A percentile compares a stretch with the other conserved stretches of the same genome.
These are phyloP conservation scores for Sugiyamaella mastotermitis DNA, from an alignment of 805 yeast species.

Conservation along the genomic window DNA sequence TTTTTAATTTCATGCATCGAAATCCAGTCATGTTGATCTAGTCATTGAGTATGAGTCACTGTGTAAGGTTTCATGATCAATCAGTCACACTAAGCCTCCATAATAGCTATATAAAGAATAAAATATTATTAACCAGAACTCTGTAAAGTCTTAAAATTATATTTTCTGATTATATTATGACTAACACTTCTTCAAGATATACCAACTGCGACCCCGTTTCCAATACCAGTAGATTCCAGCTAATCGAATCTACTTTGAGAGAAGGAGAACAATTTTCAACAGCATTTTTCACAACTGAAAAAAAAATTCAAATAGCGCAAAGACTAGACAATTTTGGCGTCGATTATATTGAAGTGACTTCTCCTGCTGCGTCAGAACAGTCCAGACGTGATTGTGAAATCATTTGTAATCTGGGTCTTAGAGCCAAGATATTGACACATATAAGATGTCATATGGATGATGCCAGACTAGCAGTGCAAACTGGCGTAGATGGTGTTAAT, in stretches of 20 bases:
- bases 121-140: too few species aligned
- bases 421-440: conserved; percentile 92
- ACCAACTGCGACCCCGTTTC: conserved; percentile 85
- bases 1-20: too few species aligned
- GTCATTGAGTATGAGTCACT: too few species aligned
- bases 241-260: conserved; percentile 92
- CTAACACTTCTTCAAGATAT: too few species aligned
- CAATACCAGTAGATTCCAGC: conserved; percentile 80
- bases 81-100: too few species aligned
- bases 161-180: too few species aligned
- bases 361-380: conserved; percentile 97
- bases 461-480: conserved; percentile 92
- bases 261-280: conserved; percentile 99
- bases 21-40: too few species aligned
- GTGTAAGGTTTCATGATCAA: too few species aligned
- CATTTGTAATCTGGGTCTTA: conserved; percentile 92
- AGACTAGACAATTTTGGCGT: conserved; percentile 97
- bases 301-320: conserved; percentile 93
- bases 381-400: conserved; percentile 93
- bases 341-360: conserved; percentile 94
- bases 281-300: conserved; percentile 90
- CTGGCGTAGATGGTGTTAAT: conserved; percentile 99
- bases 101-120: too few species aligned
- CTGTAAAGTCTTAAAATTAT: too few species aligned
- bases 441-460: conserved; percentile 99